Percentiles rank a stretch among this genome's conserved stretches.
Evolutionary conservation across 2,329 filamentous ascomycete genomes (phyloP).

Genomic region (Cryphonectria parasitica): DNA sequence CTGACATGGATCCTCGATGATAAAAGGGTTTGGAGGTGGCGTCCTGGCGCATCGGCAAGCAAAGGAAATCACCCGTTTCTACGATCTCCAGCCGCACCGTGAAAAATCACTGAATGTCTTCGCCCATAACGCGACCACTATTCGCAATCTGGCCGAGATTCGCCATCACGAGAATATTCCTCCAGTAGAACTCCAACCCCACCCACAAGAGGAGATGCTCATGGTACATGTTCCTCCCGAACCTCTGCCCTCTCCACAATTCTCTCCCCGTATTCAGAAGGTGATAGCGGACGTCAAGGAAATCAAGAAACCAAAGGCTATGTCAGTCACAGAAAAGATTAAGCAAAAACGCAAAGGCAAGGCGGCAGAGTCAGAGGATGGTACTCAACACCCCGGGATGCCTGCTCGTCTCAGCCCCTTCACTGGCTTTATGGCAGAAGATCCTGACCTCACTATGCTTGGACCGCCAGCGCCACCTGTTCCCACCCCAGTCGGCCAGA

Average conservation of each 20-base stretch:
- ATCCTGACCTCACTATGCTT: not conserved
- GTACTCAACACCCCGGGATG: not conserved
- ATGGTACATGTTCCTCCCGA: slow-evolving; percentile 14
- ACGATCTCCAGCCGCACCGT: not conserved
- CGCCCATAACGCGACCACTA: slow-evolving; percentile 22
- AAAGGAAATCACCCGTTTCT: slow-evolving; percentile 20
- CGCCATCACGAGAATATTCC: slow-evolving; percentile 19
- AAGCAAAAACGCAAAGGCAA: slow-evolving; percentile 2
- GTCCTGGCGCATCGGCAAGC: slow-evolving; percentile 24
- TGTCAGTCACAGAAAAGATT: slow-evolving; percentile 1
- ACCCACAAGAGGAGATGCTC: slow-evolving; percentile 4
- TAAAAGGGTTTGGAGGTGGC: slow-evolving; percentile 27
- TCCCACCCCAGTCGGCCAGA: not conserved
- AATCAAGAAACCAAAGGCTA: slow-evolving; percentile 6
- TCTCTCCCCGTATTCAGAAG: not conserved
- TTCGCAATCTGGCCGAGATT: slow-evolving; percentile 27
- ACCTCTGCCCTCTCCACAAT: not conserved
- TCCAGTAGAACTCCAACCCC: slow-evolving; percentile 6
- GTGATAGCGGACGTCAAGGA: not conserved
- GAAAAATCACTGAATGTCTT: slow-evolving; percentile 16
- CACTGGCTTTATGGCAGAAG: not conserved
- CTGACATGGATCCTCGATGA: slow-evolving; percentile 2
- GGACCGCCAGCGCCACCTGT: not conserved
- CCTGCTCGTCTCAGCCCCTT: not conserved
- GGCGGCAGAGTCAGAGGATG: not conserved